Percentiles rank a stretch among this genome's conserved stretches.
phyloP scores from a whole-genome alignment of 2,329 filamentous ascomycete species.

The Verticillium alfalfae region DNA sequence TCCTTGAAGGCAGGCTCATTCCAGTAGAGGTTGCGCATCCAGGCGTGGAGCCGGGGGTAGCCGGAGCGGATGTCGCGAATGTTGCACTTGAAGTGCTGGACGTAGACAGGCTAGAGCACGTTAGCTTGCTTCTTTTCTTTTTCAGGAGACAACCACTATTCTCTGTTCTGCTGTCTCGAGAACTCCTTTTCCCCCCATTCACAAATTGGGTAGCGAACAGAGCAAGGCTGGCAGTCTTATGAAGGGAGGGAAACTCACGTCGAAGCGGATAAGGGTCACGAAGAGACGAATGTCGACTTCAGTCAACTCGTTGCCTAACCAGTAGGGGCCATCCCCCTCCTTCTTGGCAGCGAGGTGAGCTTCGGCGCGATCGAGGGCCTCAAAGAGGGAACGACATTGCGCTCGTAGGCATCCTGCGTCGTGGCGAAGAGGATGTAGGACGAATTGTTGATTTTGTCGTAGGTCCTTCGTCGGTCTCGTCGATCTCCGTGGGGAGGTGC shows the following conservation, averaged over 20 bases:
- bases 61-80: conserved; percentile 77
- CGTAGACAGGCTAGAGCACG: conserved; percentile 56
- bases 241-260: conserved; percentile 29
- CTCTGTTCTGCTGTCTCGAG: not conserved
- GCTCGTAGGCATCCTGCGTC: conserved; percentile 76
- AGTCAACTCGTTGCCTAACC: conserved; percentile 70
- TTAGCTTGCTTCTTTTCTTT: not conserved
- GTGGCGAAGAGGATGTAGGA: too few species aligned
- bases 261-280: conserved; percentile 69
- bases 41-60: conserved; percentile 74
- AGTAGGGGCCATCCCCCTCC: conserved; percentile 53
- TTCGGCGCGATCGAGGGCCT: conserved; percentile 72
- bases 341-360: conserved; percentile 50
- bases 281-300: conserved; percentile 75
- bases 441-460: conserved; percentile 75
- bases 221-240: not conserved
- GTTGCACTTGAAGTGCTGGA: conserved; percentile 88
- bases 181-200: not conserved
- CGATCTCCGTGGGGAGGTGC: conserved; percentile 61
- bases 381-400: conserved; percentile 67
- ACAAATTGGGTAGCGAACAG: too few species aligned
- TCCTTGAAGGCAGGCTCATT: conserved; percentile 68
- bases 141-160: too few species aligned
- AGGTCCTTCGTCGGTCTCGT: conserved; percentile 73
- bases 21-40: conserved; percentile 85